Base-by-base conservation (phyloP, 108 stramenopile genomes). In the Fragilaria radians region DNA sequence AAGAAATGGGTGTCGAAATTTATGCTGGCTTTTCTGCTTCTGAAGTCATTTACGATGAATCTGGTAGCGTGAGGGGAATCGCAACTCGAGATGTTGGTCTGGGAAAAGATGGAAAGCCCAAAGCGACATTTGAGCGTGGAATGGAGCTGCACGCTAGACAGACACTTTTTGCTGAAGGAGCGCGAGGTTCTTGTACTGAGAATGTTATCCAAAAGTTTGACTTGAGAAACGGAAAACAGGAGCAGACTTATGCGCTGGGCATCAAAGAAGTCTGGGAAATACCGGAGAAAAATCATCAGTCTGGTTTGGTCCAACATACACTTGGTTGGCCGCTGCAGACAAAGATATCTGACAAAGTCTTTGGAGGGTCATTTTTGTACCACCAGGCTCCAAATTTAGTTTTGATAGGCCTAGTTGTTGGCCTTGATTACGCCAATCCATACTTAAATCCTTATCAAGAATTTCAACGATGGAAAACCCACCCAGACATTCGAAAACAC, bases 261-360 rank as follows among this genome's bases (percentile, higher is more conserved):
- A 81, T 99, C 67, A 99, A 99, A 77, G 99, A 99, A 66, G 97
- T 99, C 23, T 99, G 99, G 99, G 87, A 96, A 68, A 74, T 99
- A 11, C 96, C 95, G 0, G 64, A 76, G 47, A 96, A 96, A 59
- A 78, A 75, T 32, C 93, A 90, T 61, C 77, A 92, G 64, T 76
- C 83, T 4, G 99, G 99, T 27, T 88, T 95, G 30, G 94, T 99
- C 0, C 97, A 98, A 73, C 99, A 99, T 76, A 96, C 97, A 1
- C 62, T 99, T 47, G 99, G 99, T 19, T 99, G 76, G 79, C 99
- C 99, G 7, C 78, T 98, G 36, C 95, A 96, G 58, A 66, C 70
- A 26, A 77, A 78, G 5, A 54, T 78, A 5, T 65, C 76, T 31
- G 83, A 85, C 51, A 86, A 88, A 54, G 76, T 80, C 1, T 98